Conservation (phyloP, 352 stramenopile genomes). For the Pythium volutum region DNA sequence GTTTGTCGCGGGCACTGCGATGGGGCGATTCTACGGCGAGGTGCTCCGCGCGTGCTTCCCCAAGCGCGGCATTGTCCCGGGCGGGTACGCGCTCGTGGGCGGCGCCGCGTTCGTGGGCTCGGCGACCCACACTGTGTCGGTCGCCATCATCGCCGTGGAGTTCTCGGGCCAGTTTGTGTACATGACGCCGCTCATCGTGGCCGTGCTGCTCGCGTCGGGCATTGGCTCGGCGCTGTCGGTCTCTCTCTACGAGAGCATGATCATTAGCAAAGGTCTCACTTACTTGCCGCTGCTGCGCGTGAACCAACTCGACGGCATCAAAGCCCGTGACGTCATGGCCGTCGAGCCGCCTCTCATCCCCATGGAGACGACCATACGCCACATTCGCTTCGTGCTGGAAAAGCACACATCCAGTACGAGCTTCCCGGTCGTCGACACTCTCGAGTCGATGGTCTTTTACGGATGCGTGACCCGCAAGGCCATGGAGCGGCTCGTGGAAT, state of each 20-base stretch:
- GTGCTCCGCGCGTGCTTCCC: constrained; percentile 38
- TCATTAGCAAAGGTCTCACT: constrained; percentile 48
- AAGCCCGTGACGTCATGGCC: constrained; percentile 55
- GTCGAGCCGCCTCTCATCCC: constrained; percentile 38
- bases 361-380: constrained; percentile 29
- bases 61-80: constrained; percentile 34
- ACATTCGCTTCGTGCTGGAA: constrained; percentile 32
- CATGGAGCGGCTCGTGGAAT: constrained; percentile 20
- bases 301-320: constrained; percentile 43
- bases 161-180: constrained; percentile 74
- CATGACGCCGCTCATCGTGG: constrained; percentile 55
- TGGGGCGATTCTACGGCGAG: constrained; percentile 60
- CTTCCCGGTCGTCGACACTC: constrained; percentile 44
- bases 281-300: constrained; percentile 52
- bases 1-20: constrained; percentile 52
- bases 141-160: constrained; percentile 73
- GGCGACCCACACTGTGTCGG: constrained; percentile 63
- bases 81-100: constrained; percentile 66
- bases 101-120: constrained; percentile 57
- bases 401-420: constrained; percentile 10
- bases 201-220: constrained; percentile 44
- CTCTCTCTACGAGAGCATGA: constrained; percentile 62
- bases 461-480: constrained; percentile 36
- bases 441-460: constrained; percentile 41
- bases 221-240: constrained; percentile 52